Evolutionary conservation across 352 stramenopile species (phyloP).

Genomic region (Blastocystis sp.): DNA sequence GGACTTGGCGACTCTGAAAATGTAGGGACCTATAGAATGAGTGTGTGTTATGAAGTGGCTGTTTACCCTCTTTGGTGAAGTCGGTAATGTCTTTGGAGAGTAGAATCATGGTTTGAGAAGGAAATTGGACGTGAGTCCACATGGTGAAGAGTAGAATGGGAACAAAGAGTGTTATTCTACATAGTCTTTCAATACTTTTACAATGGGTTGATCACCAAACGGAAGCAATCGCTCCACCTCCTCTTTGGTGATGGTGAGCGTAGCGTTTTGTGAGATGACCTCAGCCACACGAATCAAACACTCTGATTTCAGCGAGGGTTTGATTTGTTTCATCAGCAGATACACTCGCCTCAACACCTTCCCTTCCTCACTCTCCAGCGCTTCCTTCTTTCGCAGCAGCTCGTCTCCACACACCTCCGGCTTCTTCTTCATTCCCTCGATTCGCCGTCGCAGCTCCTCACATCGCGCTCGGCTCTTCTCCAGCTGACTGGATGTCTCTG

Average conservation of each 20-base stretch:
- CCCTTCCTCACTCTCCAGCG: neutral
- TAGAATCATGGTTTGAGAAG: too few species aligned
- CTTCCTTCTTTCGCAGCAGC: neutral
- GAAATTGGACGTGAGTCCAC: too few species aligned
- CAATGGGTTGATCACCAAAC: neutral
- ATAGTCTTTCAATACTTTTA: neutral
- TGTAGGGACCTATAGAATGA: too few species aligned
- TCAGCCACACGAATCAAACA: conserved; percentile 11
- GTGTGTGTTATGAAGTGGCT: too few species aligned
- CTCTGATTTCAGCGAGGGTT: conserved; percentile 5
- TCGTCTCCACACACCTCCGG: neutral
- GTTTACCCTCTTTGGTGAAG: conserved; percentile 2
- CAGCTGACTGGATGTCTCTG: neutral
- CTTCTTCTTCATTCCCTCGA: neutral
- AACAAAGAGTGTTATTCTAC: too few species aligned
- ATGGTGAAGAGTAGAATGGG: too few species aligned
- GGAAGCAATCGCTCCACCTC: conserved; percentile 1
- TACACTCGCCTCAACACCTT: conserved; percentile 14
- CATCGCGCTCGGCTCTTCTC: neutral
- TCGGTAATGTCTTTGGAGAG: too few species aligned
- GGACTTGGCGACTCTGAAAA: too few species aligned
- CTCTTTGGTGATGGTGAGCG: neutral
- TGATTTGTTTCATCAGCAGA: conserved; percentile 18
- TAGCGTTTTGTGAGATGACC: neutral
- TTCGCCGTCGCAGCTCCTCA: neutral